Evolutionary conservation across 164 flowering plant species (phyloP).

Genomic region (Stephania japonica): DNA sequence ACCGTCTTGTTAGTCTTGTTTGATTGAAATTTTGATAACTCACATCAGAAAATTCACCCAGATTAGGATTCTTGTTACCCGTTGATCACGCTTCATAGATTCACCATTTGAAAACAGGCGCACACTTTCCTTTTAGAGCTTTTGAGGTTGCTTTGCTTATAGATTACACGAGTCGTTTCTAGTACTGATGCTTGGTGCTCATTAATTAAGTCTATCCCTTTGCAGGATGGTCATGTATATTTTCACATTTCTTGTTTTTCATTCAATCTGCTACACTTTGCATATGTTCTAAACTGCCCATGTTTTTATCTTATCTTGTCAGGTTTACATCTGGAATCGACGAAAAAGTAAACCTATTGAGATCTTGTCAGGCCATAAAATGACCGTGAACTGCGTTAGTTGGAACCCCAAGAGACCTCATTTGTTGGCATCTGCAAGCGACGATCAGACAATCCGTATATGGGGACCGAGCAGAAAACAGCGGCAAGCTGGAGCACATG

Average conservation of each 20-base stretch:
- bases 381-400: constrained; percentile 87
- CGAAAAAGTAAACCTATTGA: constrained; percentile 47
- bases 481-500: constrained; percentile 7
- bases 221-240: too few species aligned
- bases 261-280: not conserved
- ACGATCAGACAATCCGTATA: constrained; percentile 82
- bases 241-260: not conserved
- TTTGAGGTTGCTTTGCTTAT: not conserved
- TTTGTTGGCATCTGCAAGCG: constrained; percentile 92
- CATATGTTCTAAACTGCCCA: not conserved
- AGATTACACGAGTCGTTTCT: not conserved
- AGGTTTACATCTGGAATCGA: constrained; percentile 91
- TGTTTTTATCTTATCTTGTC: constrained; percentile 2
- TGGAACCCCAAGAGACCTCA: constrained; percentile 72
- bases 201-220: too few species aligned
- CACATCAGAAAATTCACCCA: too few species aligned
- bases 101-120: too few species aligned
- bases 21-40: too few species aligned
- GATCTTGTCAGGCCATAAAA: constrained; percentile 62
- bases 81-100: too few species aligned
- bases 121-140: too few species aligned
- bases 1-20: too few species aligned
- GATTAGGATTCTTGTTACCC: too few species aligned
- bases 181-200: too few species aligned
- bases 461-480: constrained; percentile 52